Evolutionary conservation across 768 basidiomycete genomes (phyloP), one percentile per base, ranked within the genome.

Genomic region (Auricularia heimuer): DNA sequence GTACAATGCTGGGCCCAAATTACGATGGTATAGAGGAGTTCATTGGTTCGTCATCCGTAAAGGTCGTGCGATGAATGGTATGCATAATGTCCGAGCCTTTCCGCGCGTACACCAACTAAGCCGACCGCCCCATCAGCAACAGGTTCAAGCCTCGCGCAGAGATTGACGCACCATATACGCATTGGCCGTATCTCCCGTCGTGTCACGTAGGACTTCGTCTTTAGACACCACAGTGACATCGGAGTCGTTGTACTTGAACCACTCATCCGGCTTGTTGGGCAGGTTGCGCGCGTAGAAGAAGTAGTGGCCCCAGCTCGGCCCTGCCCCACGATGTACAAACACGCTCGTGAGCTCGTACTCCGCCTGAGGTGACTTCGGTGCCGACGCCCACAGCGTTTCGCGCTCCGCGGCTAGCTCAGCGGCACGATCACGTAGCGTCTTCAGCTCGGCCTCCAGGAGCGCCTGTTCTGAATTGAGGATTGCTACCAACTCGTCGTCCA

Each of bases 161-260:
- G 18, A 45, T 14, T 10, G 29, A 76, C 89, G 67, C 68, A 91
- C 92, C 76, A 94, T 78, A 77, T 94, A 94, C 34, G 92, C 92
- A 71, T 94, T 94, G n/a, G 90, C 92, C 42, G 85, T 92, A 18
- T 84, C 88, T 24, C 90, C 91, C n/a, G 91, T 92, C 42, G 93
- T 90, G 77, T 97, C 92, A 35, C 86, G 87, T 63, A 97, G 79
- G 2, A 98, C 89, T 70, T 97, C 94, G 7, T 85, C 85, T 70
- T 90, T 89, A 8, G 81, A 75, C 0, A 93, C 90, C 34, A 85
- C 80, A 3, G 85, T 81, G 8, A 98, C 92, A 65, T 84, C 86
- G 44, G 92, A 92, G 73, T 98, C 95, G 73, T 98, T 98, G 77
- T 96, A 94, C 77, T 96, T 96, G 82, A 94, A 93, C 92, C 94